Conservation (phyloP, 2,329 filamentous ascomycete genomes). For the Fonsecaea erecta region DNA sequence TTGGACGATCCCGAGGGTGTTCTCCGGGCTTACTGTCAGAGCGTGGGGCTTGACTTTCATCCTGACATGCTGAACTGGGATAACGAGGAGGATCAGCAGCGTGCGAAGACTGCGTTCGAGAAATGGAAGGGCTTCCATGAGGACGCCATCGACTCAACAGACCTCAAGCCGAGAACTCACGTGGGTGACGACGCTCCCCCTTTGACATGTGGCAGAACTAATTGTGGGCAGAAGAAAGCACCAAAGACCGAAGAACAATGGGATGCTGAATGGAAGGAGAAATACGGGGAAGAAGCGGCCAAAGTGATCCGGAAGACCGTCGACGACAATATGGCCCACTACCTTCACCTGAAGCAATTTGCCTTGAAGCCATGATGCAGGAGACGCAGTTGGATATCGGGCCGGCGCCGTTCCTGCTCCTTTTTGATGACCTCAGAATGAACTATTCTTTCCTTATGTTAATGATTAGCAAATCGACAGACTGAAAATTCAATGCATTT, state of each 20-base stretch:
- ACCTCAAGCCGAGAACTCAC: conserved; percentile 65
- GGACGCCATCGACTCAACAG: conserved; percentile 83
- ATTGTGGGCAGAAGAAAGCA: conserved; percentile 39
- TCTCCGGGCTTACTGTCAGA: conserved; percentile 78
- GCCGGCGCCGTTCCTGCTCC: background rate
- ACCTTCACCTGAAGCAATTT: conserved; percentile 69
- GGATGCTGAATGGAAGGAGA: conserved; percentile 64
- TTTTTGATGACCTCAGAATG: conserved; percentile 2
- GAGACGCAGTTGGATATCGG: background rate
- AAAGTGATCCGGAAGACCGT: conserved; percentile 64
- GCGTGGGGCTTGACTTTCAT: conserved; percentile 75
- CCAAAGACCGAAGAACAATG: conserved; percentile 58
- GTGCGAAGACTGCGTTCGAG: conserved; percentile 78
- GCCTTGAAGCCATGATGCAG: conserved; percentile 56
- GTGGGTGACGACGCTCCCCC: conserved; percentile 42
- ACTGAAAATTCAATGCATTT: background rate
- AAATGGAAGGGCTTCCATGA: conserved; percentile 99
- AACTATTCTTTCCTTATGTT: background rate
- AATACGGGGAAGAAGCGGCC: conserved; percentile 64
- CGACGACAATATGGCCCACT: conserved; percentile 63
- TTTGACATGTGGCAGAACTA: conserved; percentile 30
- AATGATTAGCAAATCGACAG: background rate
- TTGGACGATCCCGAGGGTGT: conserved; percentile 80
- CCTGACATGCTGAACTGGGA: conserved; percentile 85
- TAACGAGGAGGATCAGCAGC: conserved; percentile 69